A percentile compares a stretch with the other conserved stretches of the same genome.
Conservation (phyloP, 1,139 yeast genomes). For the Hanseniaspora gamundiae region DNA sequence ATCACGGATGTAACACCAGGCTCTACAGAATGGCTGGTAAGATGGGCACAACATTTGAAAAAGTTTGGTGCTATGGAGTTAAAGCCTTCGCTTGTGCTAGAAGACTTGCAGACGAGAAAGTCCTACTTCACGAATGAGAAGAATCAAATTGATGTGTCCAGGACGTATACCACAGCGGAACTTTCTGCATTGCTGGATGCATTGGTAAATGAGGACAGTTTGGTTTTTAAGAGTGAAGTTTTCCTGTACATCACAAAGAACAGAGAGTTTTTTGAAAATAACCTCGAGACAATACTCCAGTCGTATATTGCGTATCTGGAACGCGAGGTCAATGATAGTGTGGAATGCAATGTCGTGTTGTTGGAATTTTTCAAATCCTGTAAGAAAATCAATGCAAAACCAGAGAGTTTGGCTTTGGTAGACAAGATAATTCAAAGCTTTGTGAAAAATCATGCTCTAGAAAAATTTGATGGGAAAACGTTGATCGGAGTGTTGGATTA, state of each 20-base stretch:
- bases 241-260: conserved; percentile 1
- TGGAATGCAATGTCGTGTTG: not conserved
- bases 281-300: not conserved
- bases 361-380: not conserved
- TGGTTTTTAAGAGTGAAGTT: not conserved
- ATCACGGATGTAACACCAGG: not conserved
- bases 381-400: not conserved
- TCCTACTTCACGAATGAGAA: not conserved
- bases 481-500: not conserved
- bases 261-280: conserved; percentile 3
- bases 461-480: not conserved
- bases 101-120: not conserved
- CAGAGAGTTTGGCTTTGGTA: not conserved
- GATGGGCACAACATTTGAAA: not conserved
- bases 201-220: not conserved
- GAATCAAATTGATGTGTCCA: not conserved
- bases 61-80: not conserved
- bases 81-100: not conserved
- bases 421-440: not conserved
- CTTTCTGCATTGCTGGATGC: not conserved
- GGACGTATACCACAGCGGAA: not conserved
- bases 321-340: not conserved
- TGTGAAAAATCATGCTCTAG: not conserved
- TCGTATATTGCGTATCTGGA: not conserved
- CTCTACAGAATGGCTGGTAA: not conserved